phyloP scores from a whole-genome alignment of 1,284 basidiomycete genomes.

The Moesziomyces parantarcticus region DNA sequence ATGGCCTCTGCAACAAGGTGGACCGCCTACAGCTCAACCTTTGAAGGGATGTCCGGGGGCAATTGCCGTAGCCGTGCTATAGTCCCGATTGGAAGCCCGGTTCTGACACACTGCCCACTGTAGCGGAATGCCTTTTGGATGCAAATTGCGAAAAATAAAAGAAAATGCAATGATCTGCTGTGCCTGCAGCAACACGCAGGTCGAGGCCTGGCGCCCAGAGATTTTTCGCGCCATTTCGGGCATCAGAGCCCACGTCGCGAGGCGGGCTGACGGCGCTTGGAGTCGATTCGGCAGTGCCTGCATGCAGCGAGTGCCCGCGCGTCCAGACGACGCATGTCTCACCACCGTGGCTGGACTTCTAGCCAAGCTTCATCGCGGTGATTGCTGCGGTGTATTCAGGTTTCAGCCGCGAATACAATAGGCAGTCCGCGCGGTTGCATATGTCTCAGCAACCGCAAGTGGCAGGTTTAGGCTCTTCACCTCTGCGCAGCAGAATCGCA shows the following conservation, averaged over 20 bases:
- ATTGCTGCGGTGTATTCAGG: too few relatives aligned
- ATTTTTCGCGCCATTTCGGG: not conserved
- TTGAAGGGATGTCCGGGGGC: not conserved
- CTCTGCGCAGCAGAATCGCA: too few relatives aligned
- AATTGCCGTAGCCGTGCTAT: not conserved
- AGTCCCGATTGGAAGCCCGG: not conserved
- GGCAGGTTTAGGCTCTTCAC: not conserved
- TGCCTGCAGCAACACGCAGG: not conserved
- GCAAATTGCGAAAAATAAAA: not conserved
- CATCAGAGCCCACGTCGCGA: slow-evolving; percentile 13
- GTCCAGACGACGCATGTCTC: slow-evolving; percentile 19
- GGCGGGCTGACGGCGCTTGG: too few relatives aligned
- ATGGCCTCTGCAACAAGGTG: too few relatives aligned
- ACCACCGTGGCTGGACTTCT: not conserved
- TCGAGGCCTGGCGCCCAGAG: not conserved
- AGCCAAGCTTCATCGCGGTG: too few relatives aligned
- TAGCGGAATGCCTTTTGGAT: not conserved
- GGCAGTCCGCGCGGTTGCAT: too few relatives aligned
- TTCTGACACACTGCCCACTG: slow-evolving; percentile 12
- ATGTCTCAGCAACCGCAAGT: not conserved
- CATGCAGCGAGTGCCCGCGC: not conserved
- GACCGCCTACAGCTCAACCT: too few relatives aligned
- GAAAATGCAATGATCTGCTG: too few relatives aligned
- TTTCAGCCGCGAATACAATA: not conserved
- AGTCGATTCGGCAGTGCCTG: too few relatives aligned